A percentile compares a stretch with the other conserved stretches of the same genome.
Conservation (phyloP, 805 yeast genomes). For the Starmerella powellii region DNA sequence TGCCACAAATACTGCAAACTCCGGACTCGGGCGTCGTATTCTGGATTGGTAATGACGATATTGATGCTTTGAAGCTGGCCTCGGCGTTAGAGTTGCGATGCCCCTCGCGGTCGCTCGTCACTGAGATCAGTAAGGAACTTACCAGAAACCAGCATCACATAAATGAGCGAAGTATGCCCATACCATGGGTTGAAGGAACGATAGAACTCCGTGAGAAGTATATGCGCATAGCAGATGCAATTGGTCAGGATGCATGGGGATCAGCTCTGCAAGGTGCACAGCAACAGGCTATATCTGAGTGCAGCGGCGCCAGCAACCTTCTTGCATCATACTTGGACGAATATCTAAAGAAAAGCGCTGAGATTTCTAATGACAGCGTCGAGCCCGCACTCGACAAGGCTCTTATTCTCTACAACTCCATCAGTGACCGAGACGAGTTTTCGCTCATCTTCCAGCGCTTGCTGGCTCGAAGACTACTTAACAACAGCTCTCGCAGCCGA, state of each 20-base stretch:
- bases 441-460: conserved; percentile 79
- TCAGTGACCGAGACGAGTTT: conserved; percentile 89
- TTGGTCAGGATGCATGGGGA: background rate
- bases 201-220: conserved; percentile 6
- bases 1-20: conserved; percentile 8
- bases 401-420: conserved; percentile 72
- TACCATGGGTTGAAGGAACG: conserved; percentile 14
- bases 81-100: conserved; percentile 14
- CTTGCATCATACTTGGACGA: conserved; percentile 53
- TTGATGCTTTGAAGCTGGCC: conserved; percentile 12
- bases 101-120: conserved; percentile 8
- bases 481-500: conserved; percentile 70
- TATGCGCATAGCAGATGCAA: conserved; percentile 1
- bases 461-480: conserved; percentile 78
- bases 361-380: conserved; percentile 52
- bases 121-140: conserved; percentile 3
- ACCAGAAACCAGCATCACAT: conserved; percentile 1
- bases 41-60: conserved; percentile 14
- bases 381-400: conserved; percentile 56
- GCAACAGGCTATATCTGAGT: background rate
- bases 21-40: conserved; percentile 13
- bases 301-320: conserved; percentile 5
- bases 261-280: background rate
- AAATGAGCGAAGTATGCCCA: background rate
- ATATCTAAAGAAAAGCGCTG: conserved; percentile 57